Evolutionary conservation across 306 rosid species (phyloP), one percentile per base, ranked within the genome.

Genomic region (Alnus glutinosa): DNA sequence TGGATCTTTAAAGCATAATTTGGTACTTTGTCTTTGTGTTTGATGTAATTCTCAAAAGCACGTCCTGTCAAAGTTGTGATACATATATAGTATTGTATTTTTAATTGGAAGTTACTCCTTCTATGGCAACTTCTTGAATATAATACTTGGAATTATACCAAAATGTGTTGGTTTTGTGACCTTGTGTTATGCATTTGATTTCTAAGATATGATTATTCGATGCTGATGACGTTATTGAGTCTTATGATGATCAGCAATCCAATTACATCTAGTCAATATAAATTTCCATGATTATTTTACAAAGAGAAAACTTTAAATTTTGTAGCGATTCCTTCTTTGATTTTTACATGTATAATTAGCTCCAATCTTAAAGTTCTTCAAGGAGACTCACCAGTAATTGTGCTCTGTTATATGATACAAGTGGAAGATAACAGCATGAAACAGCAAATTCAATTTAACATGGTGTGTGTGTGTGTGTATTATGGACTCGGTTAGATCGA

Each of bases 1-100:
- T 80, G 75, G 83, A 58, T 74, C 55, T 83, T 78, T 75, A 68
- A 67, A 75, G 77, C 71, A 12, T 80, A 18, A 79, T 79, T 52
- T 83, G 77, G 70, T 59, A 70, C 15, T 14, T 23, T 66, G 59
- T 74, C 23, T 55, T 52, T 67, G 69, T 51, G 52, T 51, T 51
- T 69, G 58, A 51, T 82, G 82, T 76, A 79, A 39, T 66, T 77
- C 58, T 23, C 75, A 57, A 71, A 84, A 52, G 39, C 52, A 42
- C 84, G 72, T 80, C 83, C 55, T 78, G 71, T 55, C 58, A 64
- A 19, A 74, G 78, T 73, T 78, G 49, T 72, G 44, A 72, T 69
- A 18, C 74, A 42, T n/a, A 4, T 32, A 62, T 19, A 42, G 66
- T 49, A 37, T 42, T 42, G 54, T 75, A 12, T 78, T 82, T 44